Evolutionary conservation across 495 filamentous ascomycete species (phyloP).

Genomic region (Tuber borchii): DNA sequence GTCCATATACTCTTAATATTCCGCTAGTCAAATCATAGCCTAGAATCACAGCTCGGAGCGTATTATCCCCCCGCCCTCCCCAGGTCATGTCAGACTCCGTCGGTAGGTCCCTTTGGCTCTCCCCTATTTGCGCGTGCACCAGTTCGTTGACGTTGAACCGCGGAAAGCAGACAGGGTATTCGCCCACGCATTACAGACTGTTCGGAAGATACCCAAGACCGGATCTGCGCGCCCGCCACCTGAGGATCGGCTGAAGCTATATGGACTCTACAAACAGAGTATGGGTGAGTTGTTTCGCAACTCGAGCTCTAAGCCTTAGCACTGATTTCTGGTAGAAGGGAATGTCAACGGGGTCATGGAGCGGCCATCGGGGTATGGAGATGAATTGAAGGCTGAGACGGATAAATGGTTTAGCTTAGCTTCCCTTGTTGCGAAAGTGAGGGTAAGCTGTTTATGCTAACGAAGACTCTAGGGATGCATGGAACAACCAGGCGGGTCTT

Average conservation of each 20-base stretch:
- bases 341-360: constrained; percentile 91
- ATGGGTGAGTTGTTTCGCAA: constrained; percentile 56
- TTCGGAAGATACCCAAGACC: constrained; percentile 92
- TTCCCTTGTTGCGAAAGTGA: background rate
- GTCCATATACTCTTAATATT: background rate
- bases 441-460: constrained; percentile 29
- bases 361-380: constrained; percentile 55
- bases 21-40: background rate
- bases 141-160: constrained; percentile 13
- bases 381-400: constrained; percentile 52
- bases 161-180: constrained; percentile 77
- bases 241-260: constrained; percentile 76
- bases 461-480: constrained; percentile 59
- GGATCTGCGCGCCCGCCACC: constrained; percentile 82
- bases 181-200: constrained; percentile 95
- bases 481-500: constrained; percentile 75
- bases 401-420: constrained; percentile 51
- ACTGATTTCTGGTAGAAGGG: constrained; percentile 55
- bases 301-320: background rate
- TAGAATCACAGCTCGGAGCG: background rate
- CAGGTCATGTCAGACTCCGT: constrained; percentile 37
- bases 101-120: constrained; percentile 19
- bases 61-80: background rate
- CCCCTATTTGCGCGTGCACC: background rate
- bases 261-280: constrained; percentile 97